Base-by-base conservation (phyloP, 148 eudicot species). In the Euryodendron excelsum region DNA sequence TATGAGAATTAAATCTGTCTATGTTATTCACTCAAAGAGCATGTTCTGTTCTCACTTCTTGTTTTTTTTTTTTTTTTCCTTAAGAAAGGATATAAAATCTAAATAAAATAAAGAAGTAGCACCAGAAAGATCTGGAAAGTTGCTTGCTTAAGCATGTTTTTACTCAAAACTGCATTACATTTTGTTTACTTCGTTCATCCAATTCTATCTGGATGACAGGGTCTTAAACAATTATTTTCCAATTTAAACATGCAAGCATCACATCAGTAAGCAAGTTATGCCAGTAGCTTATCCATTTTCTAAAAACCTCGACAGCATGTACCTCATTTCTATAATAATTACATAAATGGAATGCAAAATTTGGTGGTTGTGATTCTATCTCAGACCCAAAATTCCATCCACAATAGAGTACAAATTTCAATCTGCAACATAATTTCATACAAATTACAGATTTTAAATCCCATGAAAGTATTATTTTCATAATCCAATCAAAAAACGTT, bases 381-480 rank as follows among this genome's bases (percentile, higher is more conserved):
- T 3, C 55, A 44, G n/a, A 77, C 14, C 79, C 50, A 76, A 77
- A 41, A n/a, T 25, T 12, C 64, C 34, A 74, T 39, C 34, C 3
- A 8, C 37, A 52, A 30, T 48, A 63, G 39, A 31, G 31, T 59
- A n/a, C 21, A 33, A 44, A 52, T 50, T 52, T 30, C 58, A 33
- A 9, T 3, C 66, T 3, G n/a, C 11, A 60, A 18, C 23, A 28
- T 11, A 41, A 7, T 14, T 36, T 39, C 21, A 8, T 18, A 25
- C 75, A 27, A 39, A 39, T 34, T 3, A 7, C 13, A 17, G 20
- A 27, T 3, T 59, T 34, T 34, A 21, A 33, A 31, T 33, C 33
- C 41, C 1, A 39, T 17, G n/a, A 58, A 74, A 58, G 66, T 18
- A 59, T 39, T 50, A 21, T 39, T 5, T 25, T 59, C 61, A 37